Percentiles rank a stretch among this genome's conserved stretches.
phyloP scores from a whole-genome alignment of 768 basidiomycete genomes.

The Boletus sp. region DNA sequence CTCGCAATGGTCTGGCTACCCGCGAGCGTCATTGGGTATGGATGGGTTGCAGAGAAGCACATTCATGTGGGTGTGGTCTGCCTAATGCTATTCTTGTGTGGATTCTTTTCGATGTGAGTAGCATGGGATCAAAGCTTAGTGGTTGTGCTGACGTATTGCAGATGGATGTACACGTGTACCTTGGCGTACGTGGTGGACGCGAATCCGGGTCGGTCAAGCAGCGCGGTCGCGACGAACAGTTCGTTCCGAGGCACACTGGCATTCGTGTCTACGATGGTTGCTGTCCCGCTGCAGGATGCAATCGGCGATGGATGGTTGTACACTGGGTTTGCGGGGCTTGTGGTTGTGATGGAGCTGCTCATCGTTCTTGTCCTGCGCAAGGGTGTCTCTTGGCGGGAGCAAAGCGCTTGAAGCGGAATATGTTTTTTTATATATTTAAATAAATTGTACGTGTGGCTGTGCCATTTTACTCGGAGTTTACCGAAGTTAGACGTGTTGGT shows the following conservation, averaged over 20 bases:
- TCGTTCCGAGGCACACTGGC: slow-evolving; percentile 68
- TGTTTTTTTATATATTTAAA: slow-evolving; percentile 8
- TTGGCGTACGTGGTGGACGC: slow-evolving; percentile 86
- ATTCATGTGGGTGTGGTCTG: slow-evolving; percentile 66
- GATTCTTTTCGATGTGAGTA: slow-evolving; percentile 71
- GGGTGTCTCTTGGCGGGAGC: slow-evolving; percentile 57
- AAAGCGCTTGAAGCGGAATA: slow-evolving; percentile 17
- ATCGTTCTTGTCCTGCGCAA: slow-evolving; percentile 59
- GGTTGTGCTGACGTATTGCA: slow-evolving; percentile 19
- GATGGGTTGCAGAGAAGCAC: slow-evolving; percentile 66
- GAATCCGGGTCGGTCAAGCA: slow-evolving; percentile 75
- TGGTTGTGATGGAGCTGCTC: slow-evolving; percentile 50
- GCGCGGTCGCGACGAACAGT: slow-evolving; percentile 74
- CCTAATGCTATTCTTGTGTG: slow-evolving; percentile 66
- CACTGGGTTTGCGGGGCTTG: slow-evolving; percentile 57
- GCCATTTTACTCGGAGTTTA: slow-evolving; percentile 10
- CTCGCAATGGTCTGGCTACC: slow-evolving; percentile 55
- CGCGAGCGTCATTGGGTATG: slow-evolving; percentile 61
- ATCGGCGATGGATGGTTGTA: slow-evolving; percentile 82
- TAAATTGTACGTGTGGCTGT: slow-evolving; percentile 18
- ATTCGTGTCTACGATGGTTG: slow-evolving; percentile 67
- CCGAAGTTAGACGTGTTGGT: slow-evolving; percentile 23
- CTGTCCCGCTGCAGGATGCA: slow-evolving; percentile 68
- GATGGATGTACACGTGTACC: slow-evolving; percentile 63
- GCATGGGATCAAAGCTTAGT: neutral